Percentiles rank a stretch among this genome's conserved stretches.
Conservation (phyloP, 345 rosid genomes). For the Eucalyptus sp. region DNA sequence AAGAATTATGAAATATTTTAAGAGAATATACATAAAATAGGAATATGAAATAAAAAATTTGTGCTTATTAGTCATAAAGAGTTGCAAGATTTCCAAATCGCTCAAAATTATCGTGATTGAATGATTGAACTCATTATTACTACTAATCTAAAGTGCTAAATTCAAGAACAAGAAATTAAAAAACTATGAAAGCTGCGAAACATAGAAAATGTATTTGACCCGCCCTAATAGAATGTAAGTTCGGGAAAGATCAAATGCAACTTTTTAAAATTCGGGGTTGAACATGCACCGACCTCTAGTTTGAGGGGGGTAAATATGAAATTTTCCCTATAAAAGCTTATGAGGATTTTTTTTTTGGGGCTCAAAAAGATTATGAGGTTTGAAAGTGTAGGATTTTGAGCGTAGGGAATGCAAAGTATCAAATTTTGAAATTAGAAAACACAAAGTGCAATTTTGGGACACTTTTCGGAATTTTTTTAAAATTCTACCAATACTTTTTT, state of each 20-base stretch:
- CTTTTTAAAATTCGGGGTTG: neutral
- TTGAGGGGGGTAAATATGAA: neutral
- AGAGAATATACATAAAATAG: neutral
- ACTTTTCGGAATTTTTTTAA: neutral
- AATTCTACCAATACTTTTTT: too few relatives aligned
- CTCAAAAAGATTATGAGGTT: neutral
- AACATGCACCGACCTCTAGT: neutral
- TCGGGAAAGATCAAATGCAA: neutral
- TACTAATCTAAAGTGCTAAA: neutral
- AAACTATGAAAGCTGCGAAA: neutral
- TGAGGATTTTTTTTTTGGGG: too few relatives aligned
- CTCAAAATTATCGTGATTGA: neutral
- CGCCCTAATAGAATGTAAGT: neutral
- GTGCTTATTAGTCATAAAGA: neutral
- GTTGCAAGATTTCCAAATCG: neutral
- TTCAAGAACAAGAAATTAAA: too few relatives aligned
- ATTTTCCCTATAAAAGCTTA: neutral
- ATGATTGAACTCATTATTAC: neutral
- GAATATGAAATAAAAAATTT: neutral
- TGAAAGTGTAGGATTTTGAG: neutral
- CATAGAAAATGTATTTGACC: neutral
- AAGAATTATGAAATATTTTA: neutral
- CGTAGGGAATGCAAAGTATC: neutral
- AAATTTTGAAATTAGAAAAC: neutral
- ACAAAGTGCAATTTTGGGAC: neutral